Conservation (phyloP, 164 flowering plant genomes). For the Tinospora cordifolia region DNA sequence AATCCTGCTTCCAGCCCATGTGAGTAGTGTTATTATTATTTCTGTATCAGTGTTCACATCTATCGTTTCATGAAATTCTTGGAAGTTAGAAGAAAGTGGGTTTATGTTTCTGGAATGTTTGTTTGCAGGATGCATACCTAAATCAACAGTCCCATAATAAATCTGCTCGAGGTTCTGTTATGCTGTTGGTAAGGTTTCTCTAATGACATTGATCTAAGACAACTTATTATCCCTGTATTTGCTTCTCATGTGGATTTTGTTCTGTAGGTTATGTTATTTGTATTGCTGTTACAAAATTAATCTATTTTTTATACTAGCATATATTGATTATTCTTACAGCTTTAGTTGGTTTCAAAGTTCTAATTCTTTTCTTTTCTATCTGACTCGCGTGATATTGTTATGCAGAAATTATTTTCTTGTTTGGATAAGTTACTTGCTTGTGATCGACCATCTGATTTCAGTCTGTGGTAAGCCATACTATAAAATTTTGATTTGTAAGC, state of each 20-base stretch:
- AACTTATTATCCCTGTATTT: neutral
- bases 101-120: conserved; percentile 11
- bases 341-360: neutral
- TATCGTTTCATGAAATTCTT: neutral
- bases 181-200: conserved; percentile 66
- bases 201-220: neutral
- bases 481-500: neutral
- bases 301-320: neutral
- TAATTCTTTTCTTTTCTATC: neutral
- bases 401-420: conserved; percentile 63
- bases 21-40: conserved; percentile 28
- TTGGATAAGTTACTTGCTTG: conserved; percentile 66
- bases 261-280: neutral
- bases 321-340: neutral
- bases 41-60: neutral
- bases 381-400: conserved; percentile 14
- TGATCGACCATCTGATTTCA: conserved; percentile 53
- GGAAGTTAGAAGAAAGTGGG: neutral
- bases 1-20: conserved; percentile 69
- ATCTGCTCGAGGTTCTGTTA: conserved; percentile 30
- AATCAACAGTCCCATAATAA: conserved; percentile 28
- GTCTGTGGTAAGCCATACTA: conserved; percentile 52
- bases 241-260: neutral
- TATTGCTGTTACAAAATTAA: neutral
- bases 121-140: conserved; percentile 73